Evolutionary conservation across 805 yeast genomes (phyloP).

Genomic region (Wickerhamiella qilinensis): DNA sequence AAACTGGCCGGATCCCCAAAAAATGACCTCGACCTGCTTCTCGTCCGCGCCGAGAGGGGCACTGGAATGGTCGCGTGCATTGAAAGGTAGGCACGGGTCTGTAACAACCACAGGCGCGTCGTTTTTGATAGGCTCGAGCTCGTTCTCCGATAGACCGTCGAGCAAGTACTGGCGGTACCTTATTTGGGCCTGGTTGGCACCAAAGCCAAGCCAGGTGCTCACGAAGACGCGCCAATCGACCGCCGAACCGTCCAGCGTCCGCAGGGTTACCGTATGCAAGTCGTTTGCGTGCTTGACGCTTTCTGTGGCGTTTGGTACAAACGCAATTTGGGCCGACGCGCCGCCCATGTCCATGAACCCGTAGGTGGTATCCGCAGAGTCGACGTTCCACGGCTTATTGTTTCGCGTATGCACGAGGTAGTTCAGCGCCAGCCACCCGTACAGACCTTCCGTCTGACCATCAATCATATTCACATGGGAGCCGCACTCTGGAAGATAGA

Average conservation of each 20-base stretch:
- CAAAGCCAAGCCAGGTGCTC: conserved; percentile 94
- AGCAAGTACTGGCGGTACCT: conserved; percentile 40
- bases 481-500: conserved; percentile 40
- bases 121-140: conserved; percentile 4
- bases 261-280: conserved; percentile 45
- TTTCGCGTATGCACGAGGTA: conserved; percentile 47
- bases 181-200: conserved; percentile 83
- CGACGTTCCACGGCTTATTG: conserved; percentile 16
- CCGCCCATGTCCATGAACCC: conserved; percentile 99
- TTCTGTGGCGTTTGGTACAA: conserved; percentile 59
- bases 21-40: too few relatives aligned
- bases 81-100: conserved; percentile 74
- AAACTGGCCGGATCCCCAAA: conserved; percentile 67
- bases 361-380: conserved; percentile 26
- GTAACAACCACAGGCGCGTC: conserved; percentile 20
- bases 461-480: conserved; percentile 74
- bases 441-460: conserved; percentile 87
- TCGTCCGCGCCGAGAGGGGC: too few relatives aligned
- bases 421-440: conserved; percentile 90
- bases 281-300: conserved; percentile 54
- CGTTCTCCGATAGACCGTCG: conserved; percentile 3
- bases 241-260: conserved; percentile 51
- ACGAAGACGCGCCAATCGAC: conserved; percentile 81
- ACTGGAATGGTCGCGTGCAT: conserved; percentile 18
- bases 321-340: conserved; percentile 91